A percentile compares a stretch with the other conserved stretches of the same genome.
These are phyloP conservation scores for Trichomonascaceae sp. DNA, from an alignment of 1,139 yeast genomes.

Conservation along the genomic window DNA sequence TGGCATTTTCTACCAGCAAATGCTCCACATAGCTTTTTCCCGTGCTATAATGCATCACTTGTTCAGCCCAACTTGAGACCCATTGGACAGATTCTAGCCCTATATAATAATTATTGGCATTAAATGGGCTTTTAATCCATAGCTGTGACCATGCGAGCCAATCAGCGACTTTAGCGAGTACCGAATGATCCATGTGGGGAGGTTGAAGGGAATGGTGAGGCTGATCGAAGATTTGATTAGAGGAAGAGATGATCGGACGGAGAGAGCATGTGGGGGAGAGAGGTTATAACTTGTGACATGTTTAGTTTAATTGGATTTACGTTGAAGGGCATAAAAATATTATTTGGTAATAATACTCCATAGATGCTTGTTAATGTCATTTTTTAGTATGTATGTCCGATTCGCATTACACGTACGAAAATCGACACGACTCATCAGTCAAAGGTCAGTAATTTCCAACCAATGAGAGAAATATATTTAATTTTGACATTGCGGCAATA, in stretches of 20 bases:
- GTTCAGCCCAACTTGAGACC: neutral
- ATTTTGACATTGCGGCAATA: no score
- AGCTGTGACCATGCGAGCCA: constrained; percentile 8
- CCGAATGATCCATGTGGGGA: neutral
- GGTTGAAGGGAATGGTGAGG: neutral
- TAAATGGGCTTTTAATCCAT: constrained; percentile 2
- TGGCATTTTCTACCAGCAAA: neutral
- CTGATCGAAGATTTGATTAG: neutral
- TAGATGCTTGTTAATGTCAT: no score
- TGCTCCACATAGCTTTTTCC: neutral
- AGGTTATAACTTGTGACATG: neutral
- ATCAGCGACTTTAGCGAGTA: neutral
- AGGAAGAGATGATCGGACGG: neutral
- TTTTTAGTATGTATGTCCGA: no score
- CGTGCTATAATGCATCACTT: neutral
- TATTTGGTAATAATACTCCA: no score
- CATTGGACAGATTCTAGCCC: neutral
- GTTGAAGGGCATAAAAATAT: no score
- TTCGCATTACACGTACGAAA: no score
- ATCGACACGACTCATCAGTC: no score
- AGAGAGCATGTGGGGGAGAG: neutral
- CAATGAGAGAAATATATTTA: no score
- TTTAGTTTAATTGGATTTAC: no score
- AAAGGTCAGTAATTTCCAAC: no score
- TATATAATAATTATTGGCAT: neutral